These are phyloP conservation scores for Penicillium subrubescens DNA, from an alignment of 495 filamentous ascomycete species.

Conservation along the genomic window DNA sequence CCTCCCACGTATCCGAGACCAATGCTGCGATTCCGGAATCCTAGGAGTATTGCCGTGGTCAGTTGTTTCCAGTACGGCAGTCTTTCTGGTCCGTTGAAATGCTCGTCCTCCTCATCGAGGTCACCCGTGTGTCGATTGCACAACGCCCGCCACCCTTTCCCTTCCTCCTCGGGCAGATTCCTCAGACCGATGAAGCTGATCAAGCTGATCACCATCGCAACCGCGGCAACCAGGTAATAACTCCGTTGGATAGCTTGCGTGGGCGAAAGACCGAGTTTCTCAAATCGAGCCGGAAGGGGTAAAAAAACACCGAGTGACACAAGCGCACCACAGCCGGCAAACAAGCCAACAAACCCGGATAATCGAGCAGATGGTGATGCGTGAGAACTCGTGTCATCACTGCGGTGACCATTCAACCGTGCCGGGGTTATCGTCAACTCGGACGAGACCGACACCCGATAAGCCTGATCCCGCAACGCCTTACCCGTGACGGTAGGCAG, in stretches of 20 bases:
- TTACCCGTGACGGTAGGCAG: constrained; percentile 78
- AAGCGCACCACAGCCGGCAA: constrained; percentile 89
- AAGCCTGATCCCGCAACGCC: constrained; percentile 19
- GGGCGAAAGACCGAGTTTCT: constrained; percentile 63
- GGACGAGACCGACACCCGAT: constrained; percentile 57
- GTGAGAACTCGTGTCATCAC: constrained; percentile 13
- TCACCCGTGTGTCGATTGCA: constrained; percentile 5
- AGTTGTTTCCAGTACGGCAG: constrained; percentile 49
- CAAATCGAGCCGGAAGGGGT: constrained; percentile 79
- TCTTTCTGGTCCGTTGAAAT: background rate
- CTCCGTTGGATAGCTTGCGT: constrained; percentile 71
- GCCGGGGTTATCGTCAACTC: constrained; percentile 64
- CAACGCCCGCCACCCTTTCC: constrained; percentile 63
- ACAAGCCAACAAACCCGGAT: constrained; percentile 87
- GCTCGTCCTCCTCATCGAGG: constrained; percentile 6
- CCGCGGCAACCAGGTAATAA: constrained; percentile 78
- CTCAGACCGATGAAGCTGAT: constrained; percentile 81
- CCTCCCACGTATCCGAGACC: constrained; percentile 88
- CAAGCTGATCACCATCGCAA: constrained; percentile 71
- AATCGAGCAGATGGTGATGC: constrained; percentile 59
- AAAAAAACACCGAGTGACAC: constrained; percentile 80
- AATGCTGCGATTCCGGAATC: constrained; percentile 73
- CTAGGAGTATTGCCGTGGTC: constrained; percentile 68
- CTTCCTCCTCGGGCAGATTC: constrained; percentile 74
- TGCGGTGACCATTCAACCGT: constrained; percentile 3